phyloP scores from a whole-genome alignment of 805 yeast species.

The Yarrowia keelungensis region DNA sequence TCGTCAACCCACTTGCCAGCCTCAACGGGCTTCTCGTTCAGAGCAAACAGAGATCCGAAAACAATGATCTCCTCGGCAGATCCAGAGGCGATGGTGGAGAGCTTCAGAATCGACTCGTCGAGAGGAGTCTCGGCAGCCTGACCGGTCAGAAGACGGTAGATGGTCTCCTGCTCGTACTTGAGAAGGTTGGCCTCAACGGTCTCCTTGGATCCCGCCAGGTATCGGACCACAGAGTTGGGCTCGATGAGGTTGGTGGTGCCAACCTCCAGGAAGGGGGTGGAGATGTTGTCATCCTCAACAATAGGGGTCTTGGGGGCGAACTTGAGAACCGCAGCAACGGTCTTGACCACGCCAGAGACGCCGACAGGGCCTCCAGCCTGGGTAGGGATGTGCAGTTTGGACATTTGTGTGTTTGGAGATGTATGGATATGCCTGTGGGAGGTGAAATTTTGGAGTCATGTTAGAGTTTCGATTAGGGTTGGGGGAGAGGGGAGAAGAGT shows the following conservation, averaged over 20 bases:
- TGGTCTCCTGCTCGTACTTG: conserved; percentile 52
- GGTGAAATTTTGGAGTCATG: conserved; percentile 33
- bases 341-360: conserved; percentile 37
- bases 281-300: conserved; percentile 14
- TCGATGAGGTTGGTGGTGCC: conserved; percentile 47
- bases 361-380: conserved; percentile 31
- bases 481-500: not conserved
- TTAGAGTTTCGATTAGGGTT: conserved; percentile 34
- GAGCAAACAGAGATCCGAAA: conserved; percentile 56
- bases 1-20: conserved; percentile 41
- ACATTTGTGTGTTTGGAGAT: conserved; percentile 22
- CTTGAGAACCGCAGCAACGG: conserved; percentile 36
- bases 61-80: conserved; percentile 55
- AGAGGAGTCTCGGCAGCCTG: conserved; percentile 43
- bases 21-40: conserved; percentile 49
- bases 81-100: conserved; percentile 46
- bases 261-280: conserved; percentile 24
- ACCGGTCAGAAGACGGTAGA: conserved; percentile 50
- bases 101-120: conserved; percentile 42
- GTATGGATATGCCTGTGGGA: conserved; percentile 3
- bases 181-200: conserved; percentile 40
- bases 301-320: conserved; percentile 26
- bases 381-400: conserved; percentile 36
- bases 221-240: conserved; percentile 61
- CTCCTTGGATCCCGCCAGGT: conserved; percentile 47